These are phyloP conservation scores for Sparassis latifolia DNA, from an alignment of 1,284 basidiomycete genomes.

Conservation along the genomic window DNA sequence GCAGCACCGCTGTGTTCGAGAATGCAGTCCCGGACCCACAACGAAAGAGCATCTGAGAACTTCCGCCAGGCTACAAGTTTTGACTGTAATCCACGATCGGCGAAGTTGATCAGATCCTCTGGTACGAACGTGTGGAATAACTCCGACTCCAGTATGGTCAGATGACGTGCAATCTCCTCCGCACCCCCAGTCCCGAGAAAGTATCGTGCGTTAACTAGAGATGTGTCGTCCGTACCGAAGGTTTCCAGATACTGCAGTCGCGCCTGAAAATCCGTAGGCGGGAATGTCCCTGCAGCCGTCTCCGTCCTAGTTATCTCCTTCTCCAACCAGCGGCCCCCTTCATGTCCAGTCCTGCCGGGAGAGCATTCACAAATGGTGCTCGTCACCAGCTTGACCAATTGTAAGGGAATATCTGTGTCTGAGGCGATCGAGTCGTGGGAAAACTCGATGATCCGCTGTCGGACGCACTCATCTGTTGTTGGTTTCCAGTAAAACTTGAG, in stretches of 20 bases:
- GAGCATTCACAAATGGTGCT: constrained; percentile 2
- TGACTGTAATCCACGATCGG: neutral
- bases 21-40: constrained; percentile 7
- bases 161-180: constrained; percentile 17
- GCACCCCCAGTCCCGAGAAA: constrained; percentile 10
- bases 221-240: neutral
- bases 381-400: constrained; percentile 3
- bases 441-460: constrained; percentile 33
- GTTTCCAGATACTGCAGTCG: constrained; percentile 2
- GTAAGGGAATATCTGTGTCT: constrained; percentile 7
- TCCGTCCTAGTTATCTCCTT: constrained; percentile 1
- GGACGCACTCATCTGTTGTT: constrained; percentile 34
- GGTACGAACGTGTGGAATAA: constrained; percentile 17
- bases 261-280: constrained; percentile 3
- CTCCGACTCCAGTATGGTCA: constrained; percentile 20
- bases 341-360: neutral
- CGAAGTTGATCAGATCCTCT: constrained; percentile 10
- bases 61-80: constrained; percentile 6
- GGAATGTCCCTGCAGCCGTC: neutral
- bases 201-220: constrained; percentile 9
- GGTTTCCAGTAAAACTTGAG: constrained; percentile 69
- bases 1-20: constrained; percentile 1
- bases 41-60: constrained; percentile 10
- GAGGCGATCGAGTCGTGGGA: constrained; percentile 12
- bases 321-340: constrained; percentile 3